Evolutionary conservation across 208 protist species (phyloP), one percentile per base, ranked within the genome.

Genomic region (Leishmania mexicana): DNA sequence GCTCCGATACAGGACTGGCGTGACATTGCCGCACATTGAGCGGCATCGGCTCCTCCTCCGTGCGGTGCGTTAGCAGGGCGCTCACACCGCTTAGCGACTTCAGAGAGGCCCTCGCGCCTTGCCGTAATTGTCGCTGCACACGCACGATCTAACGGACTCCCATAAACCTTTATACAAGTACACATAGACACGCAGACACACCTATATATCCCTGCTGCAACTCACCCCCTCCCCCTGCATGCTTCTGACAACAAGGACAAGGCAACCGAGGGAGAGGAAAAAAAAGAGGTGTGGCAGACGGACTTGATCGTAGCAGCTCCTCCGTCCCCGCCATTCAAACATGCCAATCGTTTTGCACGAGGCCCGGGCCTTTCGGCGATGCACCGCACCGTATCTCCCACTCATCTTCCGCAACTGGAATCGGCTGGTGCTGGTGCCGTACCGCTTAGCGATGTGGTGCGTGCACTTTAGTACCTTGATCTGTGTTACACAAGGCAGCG

Each of bases 391-490:
- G 13, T 79, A 58, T 58, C 57, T 87, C 45, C 76, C 68, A 2
- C 70, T 76, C 2, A 73, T 92, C 49, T 76, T 80, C 42, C 82
- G 85, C 24, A 89, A 89, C 73, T 60, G 79, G 8, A 96, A 96
- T 80, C 62, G 82, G 24, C 35, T 85, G 42, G 64, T 93, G 24
- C 85, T 92, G n/a, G 83, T 95, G 60, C 93, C 91, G 17, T 93
- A 87, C 24, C 86, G 91, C 17, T 60, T 94, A 40, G 79, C 85
- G 15, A 83, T 88, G 67, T 90, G 87, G 83, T 54, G 82, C 42
- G 51, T 93, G 4, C 90, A 96, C 89, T 86, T 94, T 38, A 92
- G 85, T 51, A 83, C 84, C 7, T 83, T 96, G 31, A 80, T 96
- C 42, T 93, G 88, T 78, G 93, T 62, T 21, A 58, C 90, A 0